These are phyloP conservation scores for Neurospora sp. DNA, from an alignment of 495 filamentous ascomycete species.

Conservation along the genomic window DNA sequence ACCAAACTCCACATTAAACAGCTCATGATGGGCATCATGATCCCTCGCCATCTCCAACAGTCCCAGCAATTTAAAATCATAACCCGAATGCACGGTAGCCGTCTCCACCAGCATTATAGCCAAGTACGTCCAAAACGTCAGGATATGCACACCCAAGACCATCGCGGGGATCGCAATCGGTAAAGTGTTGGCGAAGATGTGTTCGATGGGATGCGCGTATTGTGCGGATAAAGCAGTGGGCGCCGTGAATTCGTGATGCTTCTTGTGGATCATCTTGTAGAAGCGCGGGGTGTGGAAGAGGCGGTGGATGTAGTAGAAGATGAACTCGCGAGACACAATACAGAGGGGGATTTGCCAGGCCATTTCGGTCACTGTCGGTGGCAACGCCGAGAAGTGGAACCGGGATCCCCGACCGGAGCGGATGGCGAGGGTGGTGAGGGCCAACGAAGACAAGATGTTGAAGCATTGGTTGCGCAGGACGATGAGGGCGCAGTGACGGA, in stretches of 20 bases:
- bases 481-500: slow-evolving; percentile 33
- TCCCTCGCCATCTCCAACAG: slow-evolving; percentile 28
- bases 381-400: slow-evolving; percentile 22
- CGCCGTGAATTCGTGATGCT: slow-evolving; percentile 48
- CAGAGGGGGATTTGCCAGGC: slow-evolving; percentile 34
- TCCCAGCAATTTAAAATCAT: slow-evolving; percentile 28
- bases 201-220: slow-evolving; percentile 49
- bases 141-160: slow-evolving; percentile 34
- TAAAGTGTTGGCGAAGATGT: slow-evolving; percentile 43
- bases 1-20: slow-evolving; percentile 29
- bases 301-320: slow-evolving; percentile 49
- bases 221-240: slow-evolving; percentile 49
- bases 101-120: slow-evolving; percentile 39
- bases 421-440: slow-evolving; percentile 14
- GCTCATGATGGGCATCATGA: slow-evolving; percentile 47
- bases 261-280: slow-evolving; percentile 44
- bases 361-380: slow-evolving; percentile 29
- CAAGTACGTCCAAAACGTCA: slow-evolving; percentile 44
- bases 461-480: slow-evolving; percentile 39
- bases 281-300: slow-evolving; percentile 40
- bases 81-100: slow-evolving; percentile 44
- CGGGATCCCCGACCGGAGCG: slow-evolving; percentile 16
- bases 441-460: slow-evolving; percentile 26
- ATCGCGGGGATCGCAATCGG: slow-evolving; percentile 44
- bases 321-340: slow-evolving; percentile 37